A percentile compares a stretch with the other conserved stretches of the same genome.
phyloP scores from a whole-genome alignment of 2,329 filamentous ascomycete species.

The Colletotrichum sp. region DNA sequence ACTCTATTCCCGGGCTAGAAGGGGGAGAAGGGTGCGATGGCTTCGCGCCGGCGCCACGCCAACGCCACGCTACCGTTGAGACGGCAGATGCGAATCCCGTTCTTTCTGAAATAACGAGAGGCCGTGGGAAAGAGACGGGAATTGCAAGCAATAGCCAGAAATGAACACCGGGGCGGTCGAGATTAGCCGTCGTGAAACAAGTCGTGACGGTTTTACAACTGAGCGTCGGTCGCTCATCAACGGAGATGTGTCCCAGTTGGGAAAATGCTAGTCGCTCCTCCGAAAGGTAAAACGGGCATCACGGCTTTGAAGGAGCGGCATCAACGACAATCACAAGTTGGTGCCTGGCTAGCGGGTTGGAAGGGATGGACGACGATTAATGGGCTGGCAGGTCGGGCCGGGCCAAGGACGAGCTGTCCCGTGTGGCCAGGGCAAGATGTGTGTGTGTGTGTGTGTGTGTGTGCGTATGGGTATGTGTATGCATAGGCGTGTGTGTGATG shows the following conservation, averaged over 20 bases:
- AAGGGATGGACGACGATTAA: background rate
- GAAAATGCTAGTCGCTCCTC: constrained; percentile 8
- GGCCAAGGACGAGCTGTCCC: background rate
- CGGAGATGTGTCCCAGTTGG: constrained; percentile 15
- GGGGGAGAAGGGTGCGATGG: background rate
- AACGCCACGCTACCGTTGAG: background rate
- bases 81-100: background rate
- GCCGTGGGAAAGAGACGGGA: background rate
- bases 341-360: background rate
- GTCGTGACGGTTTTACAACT: background rate
- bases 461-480: background rate
- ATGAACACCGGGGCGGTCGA: background rate
- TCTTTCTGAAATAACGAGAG: background rate
- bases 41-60: background rate
- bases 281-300: constrained; percentile 12
- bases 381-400: background rate
- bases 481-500: background rate
- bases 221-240: background rate
- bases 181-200: constrained; percentile 5
- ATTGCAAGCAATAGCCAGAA: background rate
- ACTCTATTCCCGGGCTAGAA: background rate
- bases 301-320: background rate
- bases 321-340: background rate
- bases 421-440: background rate
- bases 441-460: background rate